Evolutionary conservation across 345 rosid genomes (phyloP), one percentile per base, ranked within the genome.

Genomic region (Aethionema arabicum): DNA sequence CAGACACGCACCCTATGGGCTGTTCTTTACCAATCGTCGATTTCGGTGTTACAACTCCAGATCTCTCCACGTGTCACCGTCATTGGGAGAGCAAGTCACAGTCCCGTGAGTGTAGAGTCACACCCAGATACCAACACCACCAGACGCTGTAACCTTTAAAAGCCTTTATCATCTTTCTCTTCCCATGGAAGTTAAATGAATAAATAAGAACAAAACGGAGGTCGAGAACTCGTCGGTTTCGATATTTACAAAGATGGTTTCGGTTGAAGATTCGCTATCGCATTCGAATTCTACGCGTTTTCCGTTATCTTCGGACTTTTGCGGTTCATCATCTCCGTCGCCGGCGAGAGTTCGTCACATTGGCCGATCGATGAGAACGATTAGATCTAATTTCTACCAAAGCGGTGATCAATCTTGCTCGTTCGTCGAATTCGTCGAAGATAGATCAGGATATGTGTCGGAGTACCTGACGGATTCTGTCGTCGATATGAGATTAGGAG

Each of bases 341-440:
- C 29, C 74, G 63, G 41, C 80, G 52, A 84, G 72, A 57, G 62
- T 76, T 75, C 95, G 96, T 36, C 78, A 75, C 45, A 41, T 72
- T 9, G 99, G 92, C 51, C 82, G 97, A 6, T 93, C 99, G 32
- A 93, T 90, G 99, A 83, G 99, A 3, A 93, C 97, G 0, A 68
- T 87, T 21, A 90, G 96, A 39, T 87, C 99, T 35, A 79, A 58
- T 37, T 52, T 87, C 48, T 85, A 69, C 78, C 88, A 61, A 55
- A 63, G 65, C 36, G 85, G 77, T 29, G 69, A 73, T 12, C 76
- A 65, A 48, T 56, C 75, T 50, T 77, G 82, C 63, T 82, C 82
- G 11, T 81, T 80, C 74, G 61, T 68, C 42, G 15, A 73, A 52
- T 71, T 83, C 2, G 32, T 51, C 32, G 60, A 81, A 30, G 80